Base-by-base conservation (phyloP, 1,139 yeast genomes). In the Suhomyces coccinellae region DNA sequence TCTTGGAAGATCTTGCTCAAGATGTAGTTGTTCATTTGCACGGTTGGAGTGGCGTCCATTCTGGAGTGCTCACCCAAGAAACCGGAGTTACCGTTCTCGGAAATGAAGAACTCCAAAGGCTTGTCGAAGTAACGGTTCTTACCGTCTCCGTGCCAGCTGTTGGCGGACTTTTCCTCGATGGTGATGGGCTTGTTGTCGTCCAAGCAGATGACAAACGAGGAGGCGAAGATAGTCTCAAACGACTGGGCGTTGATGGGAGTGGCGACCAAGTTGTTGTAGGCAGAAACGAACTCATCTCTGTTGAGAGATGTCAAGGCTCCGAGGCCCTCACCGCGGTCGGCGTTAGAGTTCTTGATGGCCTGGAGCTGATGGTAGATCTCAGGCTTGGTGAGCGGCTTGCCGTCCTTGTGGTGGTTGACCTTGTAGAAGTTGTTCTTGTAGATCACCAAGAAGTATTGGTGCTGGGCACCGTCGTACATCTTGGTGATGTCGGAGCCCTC, bases 11-110 rank as follows among this genome's bases (percentile, higher is more conserved):
- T 70, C 56, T 81, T 79, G 44, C 76, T 76, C 54, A 83, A 75
- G 41, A 91, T 77, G 61, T 77, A 83, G 68, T 89, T 91, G 68
- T 91, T 91, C 70, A 93, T 71, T 58, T 91, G 84, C 58, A 88
- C 83, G 32, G 97, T 93, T 59, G 97, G 97, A 16, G 97, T 89
- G 52, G 98, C 99, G 67, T 93, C 99, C 98, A 93, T 93, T 76
- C 82, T 87, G 29, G 97, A 89, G 72, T 93, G 99, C 71, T 93
- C 99, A 51, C 96, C 98, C 62, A 90, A 71, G 73, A 90, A 91
- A 1, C 97, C 98, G 16, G 97, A 87, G 55, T 83, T 77, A 51
- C 96, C 97, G 65, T 89, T 90, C 53, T 83, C 85, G 52, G 87
- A 73, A 46, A 93, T 81, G 54, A 90, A 80, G 63, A 88, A 85